Evolutionary conservation across 179 eudicot species (phyloP).

Genomic region (Camellia oleifera): DNA sequence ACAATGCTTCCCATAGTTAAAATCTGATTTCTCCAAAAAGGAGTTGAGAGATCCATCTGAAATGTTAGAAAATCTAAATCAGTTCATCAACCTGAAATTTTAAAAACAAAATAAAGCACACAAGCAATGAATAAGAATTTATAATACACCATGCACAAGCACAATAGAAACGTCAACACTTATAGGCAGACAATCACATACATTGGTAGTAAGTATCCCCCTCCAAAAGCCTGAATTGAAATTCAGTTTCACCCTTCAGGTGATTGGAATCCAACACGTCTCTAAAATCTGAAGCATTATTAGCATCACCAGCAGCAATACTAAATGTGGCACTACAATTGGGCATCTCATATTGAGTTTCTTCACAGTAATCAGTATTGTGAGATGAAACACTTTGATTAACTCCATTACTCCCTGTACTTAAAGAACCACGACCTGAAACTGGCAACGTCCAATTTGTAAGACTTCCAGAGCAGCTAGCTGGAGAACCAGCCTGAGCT

Average conservation of each 20-base stretch:
- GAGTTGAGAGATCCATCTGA: constrained; percentile 22
- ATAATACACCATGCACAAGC: not conserved
- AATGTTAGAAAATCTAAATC: constrained; percentile 10
- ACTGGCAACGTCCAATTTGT: constrained; percentile 23
- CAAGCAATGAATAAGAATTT: not conserved
- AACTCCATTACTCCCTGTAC: constrained; percentile 14
- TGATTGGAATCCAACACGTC: constrained; percentile 12
- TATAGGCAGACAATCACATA: constrained; percentile 7
- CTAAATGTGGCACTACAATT: constrained; percentile 5
- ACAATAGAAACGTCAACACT: not conserved
- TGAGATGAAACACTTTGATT: constrained; percentile 8
- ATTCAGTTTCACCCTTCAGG: constrained; percentile 10
- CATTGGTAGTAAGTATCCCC: constrained; percentile 4
- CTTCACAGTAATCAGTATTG: constrained; percentile 14
- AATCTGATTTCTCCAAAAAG: constrained; percentile 11
- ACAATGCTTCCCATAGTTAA: not conserved
- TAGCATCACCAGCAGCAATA: constrained; percentile 15
- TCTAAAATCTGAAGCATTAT: constrained; percentile 18
- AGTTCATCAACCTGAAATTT: not conserved
- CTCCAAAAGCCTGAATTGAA: not conserved
- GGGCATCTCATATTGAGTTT: constrained; percentile 16
- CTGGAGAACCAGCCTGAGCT: constrained; percentile 25
- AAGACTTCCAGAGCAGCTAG: constrained; percentile 20
- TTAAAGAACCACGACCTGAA: constrained; percentile 12
- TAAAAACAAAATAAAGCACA: constrained; percentile 2